Evolutionary conservation across 1,139 yeast genomes (phyloP).

Genomic region (Suhomyces chickasaworum): DNA sequence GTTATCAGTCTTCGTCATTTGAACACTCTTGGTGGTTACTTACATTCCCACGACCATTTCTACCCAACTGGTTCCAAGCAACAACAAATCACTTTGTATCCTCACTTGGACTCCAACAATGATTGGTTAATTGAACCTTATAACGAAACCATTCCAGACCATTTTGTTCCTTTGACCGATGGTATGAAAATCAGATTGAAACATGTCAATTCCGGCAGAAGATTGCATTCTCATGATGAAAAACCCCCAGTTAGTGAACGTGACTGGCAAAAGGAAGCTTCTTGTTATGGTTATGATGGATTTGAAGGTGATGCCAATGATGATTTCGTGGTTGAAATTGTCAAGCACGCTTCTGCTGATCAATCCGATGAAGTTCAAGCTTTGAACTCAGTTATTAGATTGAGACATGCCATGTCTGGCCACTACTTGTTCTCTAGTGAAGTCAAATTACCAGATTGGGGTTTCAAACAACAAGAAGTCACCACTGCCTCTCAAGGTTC

Average conservation of each 20-base stretch:
- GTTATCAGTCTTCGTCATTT: constrained; percentile 75
- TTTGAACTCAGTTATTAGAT: constrained; percentile 78
- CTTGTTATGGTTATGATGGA: constrained; percentile 89
- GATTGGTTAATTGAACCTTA: constrained; percentile 79
- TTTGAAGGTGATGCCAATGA: constrained; percentile 96
- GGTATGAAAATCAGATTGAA: constrained; percentile 80
- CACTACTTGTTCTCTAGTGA: constrained; percentile 86
- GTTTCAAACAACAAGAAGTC: constrained; percentile 95
- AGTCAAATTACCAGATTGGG: constrained; percentile 92
- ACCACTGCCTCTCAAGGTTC: constrained; percentile 86
- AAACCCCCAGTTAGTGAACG: constrained; percentile 90
- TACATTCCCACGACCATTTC: constrained; percentile 85
- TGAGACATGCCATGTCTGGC: constrained; percentile 88
- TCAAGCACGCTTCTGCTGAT: constrained; percentile 54
- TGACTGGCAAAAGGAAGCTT: constrained; percentile 96
- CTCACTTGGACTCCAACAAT: constrained; percentile 88
- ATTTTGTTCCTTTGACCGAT: constrained; percentile 65
- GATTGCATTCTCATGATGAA: constrained; percentile 95
- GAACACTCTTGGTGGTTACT: constrained; percentile 89
- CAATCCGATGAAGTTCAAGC: constrained; percentile 73
- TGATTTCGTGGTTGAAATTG: constrained; percentile 89
- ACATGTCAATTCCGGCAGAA: constrained; percentile 69
- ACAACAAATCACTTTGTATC: constrained; percentile 91
- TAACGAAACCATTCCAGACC: constrained; percentile 50
- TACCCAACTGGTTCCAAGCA: constrained; percentile 94